Conservation (phyloP, 2,329 filamentous ascomycete genomes). For the Tolypocladium tundrense region DNA sequence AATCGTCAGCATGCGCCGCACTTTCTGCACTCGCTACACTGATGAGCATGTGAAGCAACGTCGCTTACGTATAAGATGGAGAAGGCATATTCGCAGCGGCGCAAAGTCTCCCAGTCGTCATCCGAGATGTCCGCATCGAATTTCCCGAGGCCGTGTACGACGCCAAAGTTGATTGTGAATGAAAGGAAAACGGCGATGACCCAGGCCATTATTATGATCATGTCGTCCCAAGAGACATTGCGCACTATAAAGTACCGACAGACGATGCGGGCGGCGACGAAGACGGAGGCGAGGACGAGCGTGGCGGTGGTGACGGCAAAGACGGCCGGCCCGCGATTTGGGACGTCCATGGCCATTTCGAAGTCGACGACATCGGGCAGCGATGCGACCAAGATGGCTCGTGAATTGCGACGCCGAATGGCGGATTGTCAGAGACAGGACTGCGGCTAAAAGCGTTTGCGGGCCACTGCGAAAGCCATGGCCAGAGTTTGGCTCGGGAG, state of each 20-base stretch:
- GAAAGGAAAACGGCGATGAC: conserved; percentile 56
- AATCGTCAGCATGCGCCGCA: too few relatives aligned
- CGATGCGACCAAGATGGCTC: not conserved
- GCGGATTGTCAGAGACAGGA: not conserved
- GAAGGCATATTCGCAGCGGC: conserved; percentile 52
- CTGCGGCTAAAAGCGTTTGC: not conserved
- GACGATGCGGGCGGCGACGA: conserved; percentile 64
- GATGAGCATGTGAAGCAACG: not conserved
- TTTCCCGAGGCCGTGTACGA: conserved; percentile 55
- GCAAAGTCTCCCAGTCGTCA: conserved; percentile 39
- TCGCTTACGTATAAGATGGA: conserved; percentile 48
- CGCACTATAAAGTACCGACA: conserved; percentile 65
- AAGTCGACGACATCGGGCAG: conserved; percentile 5
- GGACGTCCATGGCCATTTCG: conserved; percentile 8
- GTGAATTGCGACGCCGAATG: not conserved
- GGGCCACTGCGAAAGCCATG: not conserved
- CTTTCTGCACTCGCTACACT: too few relatives aligned
- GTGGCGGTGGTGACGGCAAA: conserved; percentile 62
- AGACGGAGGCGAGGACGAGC: conserved; percentile 59
- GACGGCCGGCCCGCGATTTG: conserved; percentile 48
- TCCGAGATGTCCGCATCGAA: conserved; percentile 50
- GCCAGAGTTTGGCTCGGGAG: too few relatives aligned
- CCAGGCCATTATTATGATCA: conserved; percentile 74
- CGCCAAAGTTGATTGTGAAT: conserved; percentile 55
- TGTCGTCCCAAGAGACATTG: conserved; percentile 66